phyloP scores from a whole-genome alignment of 2,329 filamentous ascomycete species.

The Aspergillus fumigatiaffinis region DNA sequence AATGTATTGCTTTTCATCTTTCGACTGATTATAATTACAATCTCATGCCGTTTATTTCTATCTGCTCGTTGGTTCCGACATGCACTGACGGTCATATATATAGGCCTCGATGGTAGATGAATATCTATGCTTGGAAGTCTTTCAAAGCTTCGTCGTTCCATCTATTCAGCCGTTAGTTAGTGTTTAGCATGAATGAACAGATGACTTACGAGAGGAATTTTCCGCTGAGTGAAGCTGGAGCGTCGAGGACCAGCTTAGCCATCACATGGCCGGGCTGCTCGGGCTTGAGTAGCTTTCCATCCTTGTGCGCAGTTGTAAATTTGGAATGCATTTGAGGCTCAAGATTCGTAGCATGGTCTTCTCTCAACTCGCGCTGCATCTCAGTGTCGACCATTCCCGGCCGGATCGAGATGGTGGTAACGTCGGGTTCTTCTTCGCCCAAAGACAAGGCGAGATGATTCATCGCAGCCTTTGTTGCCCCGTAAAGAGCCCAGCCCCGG shows the following conservation, averaged over 20 bases:
- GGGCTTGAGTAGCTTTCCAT: slow-evolving; percentile 70
- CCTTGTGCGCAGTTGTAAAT: slow-evolving; percentile 67
- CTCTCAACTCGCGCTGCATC: slow-evolving; percentile 61
- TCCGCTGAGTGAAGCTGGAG: slow-evolving; percentile 66
- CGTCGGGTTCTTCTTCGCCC: slow-evolving; percentile 26
- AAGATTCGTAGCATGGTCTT: slow-evolving; percentile 63
- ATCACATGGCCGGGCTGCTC: slow-evolving; percentile 85
- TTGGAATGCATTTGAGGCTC: slow-evolving; percentile 54
- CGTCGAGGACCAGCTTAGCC: slow-evolving; percentile 68
- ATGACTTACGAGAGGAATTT: slow-evolving; percentile 56
- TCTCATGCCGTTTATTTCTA: slow-evolving; percentile 14
- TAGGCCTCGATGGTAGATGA: slow-evolving; percentile 9
- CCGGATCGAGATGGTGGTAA: slow-evolving; percentile 25
- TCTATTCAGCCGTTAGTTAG: slow-evolving; percentile 30
- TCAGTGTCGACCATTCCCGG: slow-evolving; percentile 36
- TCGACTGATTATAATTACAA: slow-evolving; percentile 50
- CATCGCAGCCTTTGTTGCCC: slow-evolving; percentile 35
- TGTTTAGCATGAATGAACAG: not conserved
- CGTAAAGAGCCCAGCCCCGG: slow-evolving; percentile 35
- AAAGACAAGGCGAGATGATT: slow-evolving; percentile 29
- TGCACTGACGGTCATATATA: slow-evolving; percentile 27
- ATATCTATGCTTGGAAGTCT: slow-evolving; percentile 38
- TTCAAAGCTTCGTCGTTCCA: slow-evolving; percentile 45
- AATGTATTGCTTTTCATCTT: slow-evolving; percentile 64
- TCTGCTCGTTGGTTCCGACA: slow-evolving; percentile 19